Evolutionary conservation across 2,329 filamentous ascomycete species (phyloP).

Genomic region (Ascosphaera acerosa): DNA sequence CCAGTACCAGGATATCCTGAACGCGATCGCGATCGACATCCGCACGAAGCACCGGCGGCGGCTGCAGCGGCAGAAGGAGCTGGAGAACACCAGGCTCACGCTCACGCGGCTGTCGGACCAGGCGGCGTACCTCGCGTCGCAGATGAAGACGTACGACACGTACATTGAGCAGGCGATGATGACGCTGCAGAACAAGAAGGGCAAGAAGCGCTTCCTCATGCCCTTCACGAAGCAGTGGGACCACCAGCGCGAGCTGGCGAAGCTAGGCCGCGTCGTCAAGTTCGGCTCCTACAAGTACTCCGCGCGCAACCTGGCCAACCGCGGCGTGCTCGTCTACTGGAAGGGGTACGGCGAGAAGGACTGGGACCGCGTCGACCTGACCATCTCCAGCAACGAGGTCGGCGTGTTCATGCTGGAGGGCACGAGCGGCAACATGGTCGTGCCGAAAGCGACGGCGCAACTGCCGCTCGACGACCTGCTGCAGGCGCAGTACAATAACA

Average conservation of each 20-base stretch:
- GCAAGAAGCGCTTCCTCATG: slow-evolving; percentile 77
- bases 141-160: slow-evolving; percentile 93
- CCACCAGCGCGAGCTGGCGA: slow-evolving; percentile 85
- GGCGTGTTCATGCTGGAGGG: slow-evolving; percentile 87
- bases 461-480: slow-evolving; percentile 80
- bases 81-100: slow-evolving; percentile 35
- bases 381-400: slow-evolving; percentile 80
- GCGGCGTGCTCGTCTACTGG: slow-evolving; percentile 88
- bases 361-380: slow-evolving; percentile 82
- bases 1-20: slow-evolving; percentile 91
- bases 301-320: slow-evolving; percentile 65
- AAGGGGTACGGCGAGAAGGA: slow-evolving; percentile 56
- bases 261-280: slow-evolving; percentile 77
- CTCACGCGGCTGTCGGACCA: slow-evolving; percentile 28
- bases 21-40: slow-evolving; percentile 89
- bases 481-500: slow-evolving; percentile 91
- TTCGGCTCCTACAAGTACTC: slow-evolving; percentile 98
- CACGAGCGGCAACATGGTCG: slow-evolving; percentile 75
- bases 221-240: slow-evolving; percentile 98
- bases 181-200: slow-evolving; percentile 90
- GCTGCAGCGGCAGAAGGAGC: slow-evolving; percentile 71
- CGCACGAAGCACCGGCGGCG: slow-evolving; percentile 85
- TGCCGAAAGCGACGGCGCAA: slow-evolving; percentile 72
- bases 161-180: slow-evolving; percentile 98
- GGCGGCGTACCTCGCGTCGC: slow-evolving; percentile 75